Conservation (phyloP, 768 basidiomycete genomes). For the Termitomyces sp. region DNA sequence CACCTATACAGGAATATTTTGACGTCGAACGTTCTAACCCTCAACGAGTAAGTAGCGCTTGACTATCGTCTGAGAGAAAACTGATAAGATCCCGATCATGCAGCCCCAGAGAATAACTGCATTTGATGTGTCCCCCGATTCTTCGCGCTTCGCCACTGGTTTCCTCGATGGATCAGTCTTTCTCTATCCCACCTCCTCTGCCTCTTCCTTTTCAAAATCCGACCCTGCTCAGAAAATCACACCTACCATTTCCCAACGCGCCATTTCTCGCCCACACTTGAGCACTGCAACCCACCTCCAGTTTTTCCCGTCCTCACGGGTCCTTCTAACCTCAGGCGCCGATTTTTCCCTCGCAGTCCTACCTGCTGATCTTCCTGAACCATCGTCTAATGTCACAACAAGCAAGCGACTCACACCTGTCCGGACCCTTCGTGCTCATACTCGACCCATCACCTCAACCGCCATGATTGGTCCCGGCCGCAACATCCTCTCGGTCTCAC, state of each 20-base stretch:
- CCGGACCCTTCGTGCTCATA: slow-evolving; percentile 66
- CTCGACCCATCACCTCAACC: slow-evolving; percentile 59
- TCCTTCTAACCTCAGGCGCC: slow-evolving; percentile 65
- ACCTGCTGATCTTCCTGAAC: slow-evolving; percentile 48
- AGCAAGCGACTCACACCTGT: slow-evolving; percentile 46
- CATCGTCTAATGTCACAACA: slow-evolving; percentile 18
- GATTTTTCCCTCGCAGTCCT: slow-evolving; percentile 70
- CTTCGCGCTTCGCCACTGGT: slow-evolving; percentile 56
- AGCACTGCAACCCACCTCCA: slow-evolving; percentile 55
- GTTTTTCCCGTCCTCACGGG: slow-evolving; percentile 72
- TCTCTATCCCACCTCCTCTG: slow-evolving; percentile 40
- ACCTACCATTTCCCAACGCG: slow-evolving; percentile 27
- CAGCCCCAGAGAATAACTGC: slow-evolving; percentile 60
- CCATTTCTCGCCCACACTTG: slow-evolving; percentile 42
- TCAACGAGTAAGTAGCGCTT: slow-evolving; percentile 31
- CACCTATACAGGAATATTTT: slow-evolving; percentile 51
- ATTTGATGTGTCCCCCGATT: slow-evolving; percentile 62
- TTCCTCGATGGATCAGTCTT: slow-evolving; percentile 59
- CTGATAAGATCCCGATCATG: slow-evolving; percentile 6
- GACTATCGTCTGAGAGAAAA: background rate
- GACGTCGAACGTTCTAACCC: slow-evolving; percentile 45
- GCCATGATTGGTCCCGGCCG: slow-evolving; percentile 66
- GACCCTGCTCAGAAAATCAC: slow-evolving; percentile 23
- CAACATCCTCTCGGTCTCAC: slow-evolving; percentile 63
- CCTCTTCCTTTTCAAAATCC: slow-evolving; percentile 16